Evolutionary conservation across 495 filamentous ascomycete species (phyloP), one percentile per base, ranked within the genome.

Genomic region (Penicillium herquei): DNA sequence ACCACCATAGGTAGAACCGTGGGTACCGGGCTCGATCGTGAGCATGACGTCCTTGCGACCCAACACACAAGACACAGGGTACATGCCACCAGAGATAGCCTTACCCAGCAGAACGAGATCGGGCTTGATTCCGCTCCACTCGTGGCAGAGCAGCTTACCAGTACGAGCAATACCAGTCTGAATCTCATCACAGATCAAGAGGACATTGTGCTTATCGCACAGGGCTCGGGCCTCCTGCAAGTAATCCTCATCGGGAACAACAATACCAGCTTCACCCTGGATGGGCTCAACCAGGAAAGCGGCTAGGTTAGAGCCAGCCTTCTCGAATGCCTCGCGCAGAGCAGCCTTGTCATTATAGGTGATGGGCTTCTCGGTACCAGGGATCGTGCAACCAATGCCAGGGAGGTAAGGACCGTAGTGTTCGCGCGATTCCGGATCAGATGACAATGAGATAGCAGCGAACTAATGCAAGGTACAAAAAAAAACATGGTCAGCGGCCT

Each of bases 101-200:
- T 99, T 99, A 57, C 94, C 94, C 39, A 99, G 82, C 49, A 96
- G 83, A 30, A 99, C 87, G 66, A 99, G 77, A 68, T 99, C 95
- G 13, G 94, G 94, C 76, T 92, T 94, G 78, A 99, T 89, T 54
- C 86, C 88, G 49, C 90, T 87, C 91, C 95, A 97, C 71, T 98
- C 87, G 64, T 86, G 87, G 78, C 94, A 98, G 26, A 99, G 81
- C 71, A 99, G 86, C 62, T 87, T 87, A 21, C 94, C 94, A 12
- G 95, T 98, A 51, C 94, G 85, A 50, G 92, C 95, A 73, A 99
- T 96, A 61, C 93, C 86, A 21, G 95, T 99, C 73, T 99, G 94
- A 66, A 99, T 97, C 83, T 99, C 94, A 67, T 99, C 94, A 68
- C 91, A 96, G 67, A 99, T 96, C 59, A 99, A 69, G 34, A 99